Conservation (phyloP, 106 monocot species). For the Phalaenopsis aphrodite region DNA sequence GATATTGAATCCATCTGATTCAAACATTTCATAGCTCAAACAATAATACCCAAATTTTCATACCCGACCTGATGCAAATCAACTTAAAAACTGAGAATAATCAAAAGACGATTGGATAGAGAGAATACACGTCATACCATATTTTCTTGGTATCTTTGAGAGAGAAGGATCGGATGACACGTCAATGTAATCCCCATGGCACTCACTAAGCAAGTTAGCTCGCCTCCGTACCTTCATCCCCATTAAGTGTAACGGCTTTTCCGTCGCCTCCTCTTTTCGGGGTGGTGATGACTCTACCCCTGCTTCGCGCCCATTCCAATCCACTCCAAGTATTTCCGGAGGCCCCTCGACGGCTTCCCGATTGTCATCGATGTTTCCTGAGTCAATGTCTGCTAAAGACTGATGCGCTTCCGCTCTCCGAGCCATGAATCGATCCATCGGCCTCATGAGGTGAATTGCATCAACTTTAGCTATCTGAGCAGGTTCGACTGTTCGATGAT, state of each 20-base stretch:
- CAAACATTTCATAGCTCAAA: background rate
- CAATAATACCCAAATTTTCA: background rate
- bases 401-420: background rate
- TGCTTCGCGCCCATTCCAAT: background rate
- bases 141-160: slow-evolving; percentile 51
- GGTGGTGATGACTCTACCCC: background rate
- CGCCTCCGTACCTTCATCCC: slow-evolving; percentile 45
- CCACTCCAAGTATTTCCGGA: background rate
- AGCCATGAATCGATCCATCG: slow-evolving; percentile 1
- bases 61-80: background rate
- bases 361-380: background rate
- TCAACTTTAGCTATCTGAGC: too few relatives aligned
- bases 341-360: background rate
- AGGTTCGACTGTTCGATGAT: too few relatives aligned
- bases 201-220: slow-evolving; percentile 22
- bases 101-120: background rate
- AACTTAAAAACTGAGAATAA: background rate
- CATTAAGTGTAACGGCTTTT: slow-evolving; percentile 29
- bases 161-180: slow-evolving; percentile 50
- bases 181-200: slow-evolving; percentile 60
- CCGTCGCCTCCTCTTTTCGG: background rate
- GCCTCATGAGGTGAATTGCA: too few relatives aligned
- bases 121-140: slow-evolving; percentile 26
- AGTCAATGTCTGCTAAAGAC: background rate
- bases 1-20: background rate